These are phyloP conservation scores for Carex pumila DNA, from an alignment of 176 grass and related monocot genomes.

Conservation along the genomic window DNA sequence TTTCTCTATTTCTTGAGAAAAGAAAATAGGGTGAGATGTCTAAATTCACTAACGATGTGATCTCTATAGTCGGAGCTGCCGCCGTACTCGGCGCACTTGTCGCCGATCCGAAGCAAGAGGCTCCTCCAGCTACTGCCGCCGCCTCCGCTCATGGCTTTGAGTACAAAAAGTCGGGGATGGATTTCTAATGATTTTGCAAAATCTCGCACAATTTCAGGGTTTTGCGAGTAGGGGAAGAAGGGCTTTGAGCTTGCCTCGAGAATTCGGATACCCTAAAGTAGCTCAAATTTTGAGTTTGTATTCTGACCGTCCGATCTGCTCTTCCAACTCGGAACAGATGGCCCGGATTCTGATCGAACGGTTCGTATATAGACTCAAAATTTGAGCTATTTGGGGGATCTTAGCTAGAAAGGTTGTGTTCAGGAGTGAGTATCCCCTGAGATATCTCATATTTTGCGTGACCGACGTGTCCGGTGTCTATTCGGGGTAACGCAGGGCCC, in stretches of 20 bases:
- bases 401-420: not conserved
- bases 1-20: not conserved
- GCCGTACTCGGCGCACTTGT: slow-evolving; percentile 85
- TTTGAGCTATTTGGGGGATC: too few species aligned
- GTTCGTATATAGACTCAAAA: too few species aligned
- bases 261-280: too few species aligned
- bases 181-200: not conserved
- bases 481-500: too few species aligned
- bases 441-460: too few species aligned
- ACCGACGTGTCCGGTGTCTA: too few species aligned
- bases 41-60: slow-evolving; percentile 59
- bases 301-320: too few species aligned
- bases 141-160: slow-evolving; percentile 47
- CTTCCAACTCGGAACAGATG: too few species aligned
- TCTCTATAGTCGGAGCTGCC: slow-evolving; percentile 68
- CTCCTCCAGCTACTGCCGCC: slow-evolving; percentile 47
- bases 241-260: too few species aligned
- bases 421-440: too few species aligned
- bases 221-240: not conserved
- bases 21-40: not conserved
- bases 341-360: too few species aligned
- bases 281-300: too few species aligned
- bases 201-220: not conserved
- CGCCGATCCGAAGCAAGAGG: slow-evolving; percentile 79
- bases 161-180: not conserved